Base-by-base conservation (phyloP, 2,329 filamentous ascomycete genomes). In the Gremmenia infestans region DNA sequence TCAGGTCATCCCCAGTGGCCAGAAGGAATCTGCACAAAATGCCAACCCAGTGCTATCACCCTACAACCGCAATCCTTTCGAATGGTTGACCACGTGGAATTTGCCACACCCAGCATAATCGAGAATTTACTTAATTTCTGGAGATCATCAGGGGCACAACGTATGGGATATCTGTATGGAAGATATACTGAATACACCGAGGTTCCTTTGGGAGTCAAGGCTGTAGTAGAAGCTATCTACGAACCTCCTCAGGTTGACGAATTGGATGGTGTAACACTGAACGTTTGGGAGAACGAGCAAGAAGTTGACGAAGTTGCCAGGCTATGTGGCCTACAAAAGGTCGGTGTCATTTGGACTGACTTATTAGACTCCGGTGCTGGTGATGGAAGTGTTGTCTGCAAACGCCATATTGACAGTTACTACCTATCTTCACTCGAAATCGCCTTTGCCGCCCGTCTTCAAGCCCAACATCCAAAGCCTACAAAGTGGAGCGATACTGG, bases 1-100 rank as follows among this genome's bases (percentile, higher is more conserved):
- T 92, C 91, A 0, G 94, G 94, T 2, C 94, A 99, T 73, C 87
- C 91, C 17, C 83, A 87, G 43, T 99, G 94, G 86, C 94, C 94
- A 3, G 91, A 95, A 65, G 94, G 94, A 15, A 97, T 99, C 63
- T 99, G 94, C 76, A 95, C 90, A 56, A 99, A 97, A 72, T 99
- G 94, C 67, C 95, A 99, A 70, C 94, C 94, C 7, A 96, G 93
- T 62, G 93, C 94, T 54, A 99, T 99, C 69, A 96, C 91, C 11
- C 76, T 99, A 52, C 92, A 97, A 69, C 91, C 91, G 5, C 94
- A 99, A 72, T 81, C 87, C 19, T 99, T 93, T 72, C 90, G 94
- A 51, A 97, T 94, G 89, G 92, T 99, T 3, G 94, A 99, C 67
- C 94, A 99, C 71, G 94, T 99, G 60, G 95, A 99, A 72, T 97